These are phyloP conservation scores for Diplodia seriata DNA, from an alignment of 2,329 filamentous ascomycete species.

Conservation along the genomic window DNA sequence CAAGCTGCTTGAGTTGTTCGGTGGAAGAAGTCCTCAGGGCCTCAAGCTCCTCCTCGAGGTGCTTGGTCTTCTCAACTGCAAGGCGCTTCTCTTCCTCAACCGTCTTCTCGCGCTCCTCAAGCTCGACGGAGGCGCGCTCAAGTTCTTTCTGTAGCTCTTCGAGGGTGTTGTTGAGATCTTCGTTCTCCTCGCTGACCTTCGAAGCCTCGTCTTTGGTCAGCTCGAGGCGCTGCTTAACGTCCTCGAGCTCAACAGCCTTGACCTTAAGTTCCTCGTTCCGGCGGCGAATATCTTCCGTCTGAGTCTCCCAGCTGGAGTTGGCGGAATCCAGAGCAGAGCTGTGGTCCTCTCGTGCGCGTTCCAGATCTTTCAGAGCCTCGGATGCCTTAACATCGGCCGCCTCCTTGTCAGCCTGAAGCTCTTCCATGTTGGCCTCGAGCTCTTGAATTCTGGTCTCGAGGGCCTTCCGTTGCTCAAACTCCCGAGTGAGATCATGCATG, in stretches of 20 bases:
- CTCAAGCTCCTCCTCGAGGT: conserved; percentile 28
- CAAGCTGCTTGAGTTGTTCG: conserved; percentile 11
- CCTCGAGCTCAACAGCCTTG: conserved; percentile 33
- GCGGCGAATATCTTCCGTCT: conserved; percentile 30
- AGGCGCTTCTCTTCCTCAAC: conserved; percentile 31
- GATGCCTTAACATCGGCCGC: conserved; percentile 26
- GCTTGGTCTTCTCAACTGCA: conserved; percentile 21
- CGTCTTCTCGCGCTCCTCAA: conserved; percentile 26
- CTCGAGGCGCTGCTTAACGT: conserved; percentile 30
- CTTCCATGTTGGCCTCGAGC: conserved; percentile 28
- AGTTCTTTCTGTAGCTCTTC: conserved; percentile 29
- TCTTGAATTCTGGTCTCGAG: conserved; percentile 31
- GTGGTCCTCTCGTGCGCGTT: conserved; percentile 19
- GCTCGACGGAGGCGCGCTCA: conserved; percentile 22
- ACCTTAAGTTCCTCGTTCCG: conserved; percentile 30
- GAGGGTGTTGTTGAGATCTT: conserved; percentile 25
- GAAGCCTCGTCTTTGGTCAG: conserved; percentile 25
- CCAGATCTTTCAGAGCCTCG: conserved; percentile 24
- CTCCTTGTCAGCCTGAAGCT: conserved; percentile 32
- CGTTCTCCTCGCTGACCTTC: conserved; percentile 30
- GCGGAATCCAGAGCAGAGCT: conserved; percentile 21
- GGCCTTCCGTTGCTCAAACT: conserved; percentile 32
- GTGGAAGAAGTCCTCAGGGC: conserved; percentile 16
- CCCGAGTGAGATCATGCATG: conserved; percentile 28
- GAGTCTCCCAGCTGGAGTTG: conserved; percentile 9